Evolutionary conservation across 306 rosid species (phyloP).

Genomic region (Chamaecrista fasciculata): DNA sequence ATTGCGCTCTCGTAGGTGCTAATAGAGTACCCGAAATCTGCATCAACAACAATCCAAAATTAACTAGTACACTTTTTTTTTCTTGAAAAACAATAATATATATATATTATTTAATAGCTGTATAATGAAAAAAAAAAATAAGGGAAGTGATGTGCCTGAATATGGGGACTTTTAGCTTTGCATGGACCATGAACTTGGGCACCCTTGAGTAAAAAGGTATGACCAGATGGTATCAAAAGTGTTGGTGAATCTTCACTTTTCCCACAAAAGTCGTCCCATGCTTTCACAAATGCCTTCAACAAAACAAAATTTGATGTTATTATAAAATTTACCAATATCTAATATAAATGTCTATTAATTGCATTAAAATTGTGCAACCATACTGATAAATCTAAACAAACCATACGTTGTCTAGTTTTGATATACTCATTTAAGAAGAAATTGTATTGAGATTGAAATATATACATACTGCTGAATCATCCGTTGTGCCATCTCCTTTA

Average conservation of each 20-base stretch:
- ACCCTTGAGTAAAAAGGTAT: conserved; percentile 13
- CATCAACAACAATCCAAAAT: neutral
- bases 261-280: conserved; percentile 42
- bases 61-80: no score
- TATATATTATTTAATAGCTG: no score
- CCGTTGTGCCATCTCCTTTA: conserved; percentile 34
- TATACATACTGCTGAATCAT: conserved; percentile 29
- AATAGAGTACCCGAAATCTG: conserved; percentile 28
- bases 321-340: no score
- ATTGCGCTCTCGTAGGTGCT: conserved; percentile 28
- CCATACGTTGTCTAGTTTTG: no score
- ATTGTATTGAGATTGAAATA: neutral
- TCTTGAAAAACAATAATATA: no score
- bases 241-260: neutral
- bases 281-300: conserved; percentile 36
- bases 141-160: conserved; percentile 23
- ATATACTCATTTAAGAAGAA: neutral
- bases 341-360: no score
- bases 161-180: conserved; percentile 7
- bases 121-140: neutral
- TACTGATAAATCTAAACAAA: no score
- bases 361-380: no score
- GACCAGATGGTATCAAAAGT: conserved; percentile 23
- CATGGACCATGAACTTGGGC: conserved; percentile 36
- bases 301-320: no score